Evolutionary conservation across 768 basidiomycete species (phyloP), one percentile per base, ranked within the genome.

Genomic region (Mycena belliarum): DNA sequence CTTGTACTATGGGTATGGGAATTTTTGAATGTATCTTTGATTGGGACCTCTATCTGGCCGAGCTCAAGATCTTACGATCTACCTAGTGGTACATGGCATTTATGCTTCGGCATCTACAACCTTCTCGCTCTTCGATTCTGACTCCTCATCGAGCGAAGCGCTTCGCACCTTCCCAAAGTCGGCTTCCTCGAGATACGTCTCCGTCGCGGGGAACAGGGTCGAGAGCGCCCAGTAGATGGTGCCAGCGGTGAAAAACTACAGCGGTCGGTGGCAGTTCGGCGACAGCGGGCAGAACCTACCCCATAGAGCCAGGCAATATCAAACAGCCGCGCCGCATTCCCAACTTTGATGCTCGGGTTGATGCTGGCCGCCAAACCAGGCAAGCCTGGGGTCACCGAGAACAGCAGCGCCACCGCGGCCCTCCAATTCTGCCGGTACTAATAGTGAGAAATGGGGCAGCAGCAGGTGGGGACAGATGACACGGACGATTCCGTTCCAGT

Each of bases 351-450:
- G 11, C 70, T 74, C 3, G 82, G 69, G 65, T 89, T 87, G 72
- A 96, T 92, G 40, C 83, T 84, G 64, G 83, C 79, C 57, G 89
- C 82, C 48, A 95, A 78, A 2, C 93, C 93, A 1, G 93, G 93
- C 18, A 95, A 66, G 56, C 80, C 85, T 4, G 89, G 89, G 1
- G 83, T 77, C 0, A 92, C 84, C 5, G 89, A 84, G 51, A 84
- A 70, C 21, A 93, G 67, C 12, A 93, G 72, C 0, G 92, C 84
- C 2, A 82, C 78, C 4, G 82, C 79, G 2, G 92, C 91, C 24
- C 91, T 79, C 89, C 91, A 93, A 71, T 95, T 95, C 88, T 91
- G 47, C 23, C 28, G 26, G n/a, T n/a, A n/a, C n/a, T n/a, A n/a
- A n/a, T 16, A 37, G 33, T 40, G 26, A 18, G 33, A 6, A 46